These are phyloP conservation scores for Alloascoidea africana DNA, from an alignment of 805 yeast species.

Conservation along the genomic window DNA sequence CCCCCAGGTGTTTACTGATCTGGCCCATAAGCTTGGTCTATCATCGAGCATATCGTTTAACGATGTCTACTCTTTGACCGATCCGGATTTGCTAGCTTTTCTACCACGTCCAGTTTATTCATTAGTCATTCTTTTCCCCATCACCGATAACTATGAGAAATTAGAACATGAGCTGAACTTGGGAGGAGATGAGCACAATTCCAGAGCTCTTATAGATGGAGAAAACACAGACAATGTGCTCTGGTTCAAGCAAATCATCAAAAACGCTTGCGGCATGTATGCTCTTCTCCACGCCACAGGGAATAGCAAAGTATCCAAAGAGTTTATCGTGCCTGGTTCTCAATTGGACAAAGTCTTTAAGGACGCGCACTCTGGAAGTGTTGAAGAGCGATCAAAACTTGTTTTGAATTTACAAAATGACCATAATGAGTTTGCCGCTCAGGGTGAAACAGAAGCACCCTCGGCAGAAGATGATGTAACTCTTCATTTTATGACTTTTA, in stretches of 20 bases:
- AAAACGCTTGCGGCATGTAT: conserved; percentile 86
- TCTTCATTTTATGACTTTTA: conserved; percentile 67
- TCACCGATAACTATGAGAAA: conserved; percentile 44
- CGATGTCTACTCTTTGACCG: conserved; percentile 78
- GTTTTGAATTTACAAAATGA: conserved; percentile 31
- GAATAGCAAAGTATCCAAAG: conserved; percentile 16
- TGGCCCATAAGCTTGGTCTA: conserved; percentile 58
- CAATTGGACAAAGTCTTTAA: conserved; percentile 14
- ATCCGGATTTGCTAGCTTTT: conserved; percentile 64
- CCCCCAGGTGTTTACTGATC: conserved; percentile 65
- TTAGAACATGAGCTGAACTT: conserved; percentile 19
- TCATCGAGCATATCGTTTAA: conserved; percentile 43
- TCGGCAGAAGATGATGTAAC: conserved; percentile 29
- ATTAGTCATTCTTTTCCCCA: conserved; percentile 69
- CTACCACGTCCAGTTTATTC: conserved; percentile 73
- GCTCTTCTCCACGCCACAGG: conserved; percentile 61
- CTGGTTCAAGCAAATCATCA: conserved; percentile 82
- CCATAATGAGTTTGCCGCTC: conserved; percentile 20
- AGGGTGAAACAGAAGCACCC: conserved; percentile 23
- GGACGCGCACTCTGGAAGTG: conserved; percentile 11
- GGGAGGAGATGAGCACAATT: conserved; percentile 12
- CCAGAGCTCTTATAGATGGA: conserved; percentile 13
- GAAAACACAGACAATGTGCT: conserved; percentile 19
- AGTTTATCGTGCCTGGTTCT: conserved; percentile 14
- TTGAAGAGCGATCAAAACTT: conserved; percentile 23